Percentiles rank a stretch among this genome's conserved stretches.
Conservation (phyloP, 1,139 yeast genomes). For the Diutina rugosa region DNA sequence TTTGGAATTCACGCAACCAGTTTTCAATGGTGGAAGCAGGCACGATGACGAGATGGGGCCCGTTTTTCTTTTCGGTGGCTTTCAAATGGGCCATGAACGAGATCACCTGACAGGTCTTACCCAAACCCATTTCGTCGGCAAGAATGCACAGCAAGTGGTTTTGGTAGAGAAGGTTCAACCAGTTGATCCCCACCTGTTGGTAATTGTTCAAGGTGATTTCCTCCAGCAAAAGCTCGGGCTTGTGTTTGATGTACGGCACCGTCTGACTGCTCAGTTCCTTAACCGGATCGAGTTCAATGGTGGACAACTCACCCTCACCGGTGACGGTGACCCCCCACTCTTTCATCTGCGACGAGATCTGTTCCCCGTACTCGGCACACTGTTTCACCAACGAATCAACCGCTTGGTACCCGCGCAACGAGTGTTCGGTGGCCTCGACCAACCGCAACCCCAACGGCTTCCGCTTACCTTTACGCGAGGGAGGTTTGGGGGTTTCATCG, state of each 20-base stretch:
- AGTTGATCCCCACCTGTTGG: conserved; percentile 91
- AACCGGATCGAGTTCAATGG: conserved; percentile 26
- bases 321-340: conserved; percentile 77
- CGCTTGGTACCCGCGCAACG: conserved; percentile 82
- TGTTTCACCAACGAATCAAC: conserved; percentile 79
- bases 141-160: conserved; percentile 78
- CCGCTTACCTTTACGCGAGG: conserved; percentile 10
- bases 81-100: conserved; percentile 82
- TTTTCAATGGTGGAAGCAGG: conserved; percentile 95
- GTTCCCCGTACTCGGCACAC: conserved; percentile 68
- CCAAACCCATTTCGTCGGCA: conserved; percentile 98
- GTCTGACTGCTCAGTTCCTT: conserved; percentile 10
- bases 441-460: conserved; percentile 67
- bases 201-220: conserved; percentile 68
- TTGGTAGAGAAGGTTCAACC: conserved; percentile 74
- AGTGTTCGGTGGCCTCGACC: conserved; percentile 54
- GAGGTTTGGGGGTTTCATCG: conserved; percentile 9
- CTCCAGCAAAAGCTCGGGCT: conserved; percentile 54
- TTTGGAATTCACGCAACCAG: conserved; percentile 89
- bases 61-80: conserved; percentile 36
- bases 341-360: conserved; percentile 58
- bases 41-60: conserved; percentile 79
- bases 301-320: conserved; percentile 50
- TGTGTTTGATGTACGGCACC: conserved; percentile 44
- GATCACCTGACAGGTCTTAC: conserved; percentile 93